Evolutionary conservation across 495 filamentous ascomycete genomes (phyloP), one percentile per base, ranked within the genome.

Genomic region (Lichenothelia convexa): DNA sequence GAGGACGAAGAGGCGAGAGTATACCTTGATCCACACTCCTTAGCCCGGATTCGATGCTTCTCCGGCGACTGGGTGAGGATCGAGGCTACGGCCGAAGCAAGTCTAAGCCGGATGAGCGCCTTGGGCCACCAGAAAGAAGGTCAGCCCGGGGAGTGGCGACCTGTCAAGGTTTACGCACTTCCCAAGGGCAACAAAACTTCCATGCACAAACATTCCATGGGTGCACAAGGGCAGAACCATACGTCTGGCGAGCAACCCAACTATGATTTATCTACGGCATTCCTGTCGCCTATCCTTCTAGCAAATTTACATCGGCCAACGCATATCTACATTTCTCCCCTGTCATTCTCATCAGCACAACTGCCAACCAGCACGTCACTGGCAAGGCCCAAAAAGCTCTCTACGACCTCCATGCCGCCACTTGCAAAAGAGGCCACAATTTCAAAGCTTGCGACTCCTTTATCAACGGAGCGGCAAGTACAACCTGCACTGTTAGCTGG

Each of bases 11-110:
- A 95, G 49, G 74, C 78, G 2, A 70, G 87, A 27, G 62, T 94
- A 13, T 95, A 85, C 54, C 82, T 95, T 5, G 82, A 89, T 43
- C 74, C 86, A 20, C 78, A 68, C 40, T 75, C 81, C 13, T 58
- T 97, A 8, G 72, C 79, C n/a, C 78, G 80, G 40, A 70, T 95
- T 27, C 82, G 84, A 19, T 94, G 85, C 51, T 97, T 97, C 54
- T 93, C 87, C 1, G 89, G 89, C 11, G 89, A 97, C 49, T 97
- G 89, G 89, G 82, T 94, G n/a, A 70, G 75, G 3, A 61, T 97
- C 15, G 81, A 89, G 57, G 60, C 69, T 1, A 65, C 77, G 11
- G 60, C 73, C 26, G 80, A 81, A 45, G 73, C 78, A 11, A n/a
- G n/a, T n/a, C n/a, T n/a, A n/a, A n/a, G n/a, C n/a, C 67, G 70